phyloP scores from a whole-genome alignment of 768 basidiomycete genomes.

The Termitomyces sp. region DNA sequence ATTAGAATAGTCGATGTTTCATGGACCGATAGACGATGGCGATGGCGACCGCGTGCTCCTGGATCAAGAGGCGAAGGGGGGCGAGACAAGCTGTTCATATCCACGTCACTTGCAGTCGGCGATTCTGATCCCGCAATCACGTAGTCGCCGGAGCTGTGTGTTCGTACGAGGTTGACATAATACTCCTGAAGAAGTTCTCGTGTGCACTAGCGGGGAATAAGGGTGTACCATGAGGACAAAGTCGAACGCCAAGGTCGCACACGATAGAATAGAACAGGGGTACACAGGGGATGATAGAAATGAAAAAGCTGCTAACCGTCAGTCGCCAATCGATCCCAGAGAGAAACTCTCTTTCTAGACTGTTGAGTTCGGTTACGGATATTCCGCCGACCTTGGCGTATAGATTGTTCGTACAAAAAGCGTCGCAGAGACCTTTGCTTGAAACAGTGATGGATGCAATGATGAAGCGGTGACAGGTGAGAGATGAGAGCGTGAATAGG shows the following conservation, averaged over 20 bases:
- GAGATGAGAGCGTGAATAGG: slow-evolving; percentile 88
- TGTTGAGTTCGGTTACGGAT: slow-evolving; percentile 85
- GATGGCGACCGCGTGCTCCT: slow-evolving; percentile 15
- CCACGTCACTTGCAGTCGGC: slow-evolving; percentile 51
- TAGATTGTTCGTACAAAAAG: slow-evolving; percentile 91
- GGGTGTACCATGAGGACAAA: slow-evolving; percentile 28
- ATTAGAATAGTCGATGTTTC: slow-evolving; percentile 43
- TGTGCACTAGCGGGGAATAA: slow-evolving; percentile 67
- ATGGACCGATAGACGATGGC: slow-evolving; percentile 26
- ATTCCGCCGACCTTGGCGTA: slow-evolving; percentile 98
- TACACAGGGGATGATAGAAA: slow-evolving; percentile 17
- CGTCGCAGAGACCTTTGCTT: slow-evolving; percentile 93
- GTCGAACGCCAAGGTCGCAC: slow-evolving; percentile 15
- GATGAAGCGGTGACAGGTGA: slow-evolving; percentile 97
- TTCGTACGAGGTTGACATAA: slow-evolving; percentile 89
- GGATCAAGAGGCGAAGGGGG: slow-evolving; percentile 47
- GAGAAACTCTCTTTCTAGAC: slow-evolving; percentile 93
- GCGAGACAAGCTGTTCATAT: slow-evolving; percentile 56
- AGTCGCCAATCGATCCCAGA: slow-evolving; percentile 91
- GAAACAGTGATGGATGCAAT: slow-evolving; percentile 92
- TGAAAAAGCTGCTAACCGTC: slow-evolving; percentile 62
- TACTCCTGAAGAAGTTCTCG: slow-evolving; percentile 90
- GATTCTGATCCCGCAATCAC: slow-evolving; percentile 46
- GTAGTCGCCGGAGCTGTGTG: slow-evolving; percentile 66
- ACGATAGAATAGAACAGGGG: slow-evolving; percentile 9